Base-by-base conservation (phyloP, 768 basidiomycete genomes). In the Trametes elegans region DNA sequence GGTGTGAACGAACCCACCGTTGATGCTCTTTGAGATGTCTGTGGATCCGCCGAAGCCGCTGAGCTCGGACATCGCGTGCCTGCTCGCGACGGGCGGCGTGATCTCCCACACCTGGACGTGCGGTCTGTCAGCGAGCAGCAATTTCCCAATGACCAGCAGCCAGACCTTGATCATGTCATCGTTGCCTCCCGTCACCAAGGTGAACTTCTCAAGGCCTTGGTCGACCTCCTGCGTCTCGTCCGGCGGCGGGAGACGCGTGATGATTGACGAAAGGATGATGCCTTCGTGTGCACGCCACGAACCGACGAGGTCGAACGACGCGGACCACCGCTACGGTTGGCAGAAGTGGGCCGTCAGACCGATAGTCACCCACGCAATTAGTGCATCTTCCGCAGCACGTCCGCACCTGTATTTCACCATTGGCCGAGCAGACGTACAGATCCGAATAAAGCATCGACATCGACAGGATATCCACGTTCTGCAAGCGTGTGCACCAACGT, bases 271-370 rank as follows among this genome's bases (percentile, higher is more conserved):
- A 16, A 98, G 81, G 2, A 88, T 83, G 49, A 92, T 93, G 13
- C 88, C 90, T 18, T 79, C 72, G 64, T 98, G 95, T 0, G 82
- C 93, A 34, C 73, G 69, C 89, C 93, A 98, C 0, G 85, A 85
- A 0, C 88, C 87, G 0, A 83, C 88, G 62, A 89, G 89, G 58
- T 94, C 85, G 64, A 97, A 98, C 0, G 87, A 83, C 1, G 85
- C 77, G 23, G 91, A 92, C 79, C 88, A 93, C 26, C 90, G 79
- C 85, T 95, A 26, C 14, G 4, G 11, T 11, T 19, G 29, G 13
- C 5, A 16, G 40, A 21, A 49, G 32, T n/a, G 11, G 26, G 10
- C 23, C 5, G n/a, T n/a, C n/a, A n/a, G n/a, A n/a, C n/a, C n/a
- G n/a, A n/a, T n/a, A n/a, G n/a, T n/a, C n/a, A n/a, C n/a, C n/a